Base-by-base conservation (phyloP, 31 red algal species). In the Endocladia muricata region DNA sequence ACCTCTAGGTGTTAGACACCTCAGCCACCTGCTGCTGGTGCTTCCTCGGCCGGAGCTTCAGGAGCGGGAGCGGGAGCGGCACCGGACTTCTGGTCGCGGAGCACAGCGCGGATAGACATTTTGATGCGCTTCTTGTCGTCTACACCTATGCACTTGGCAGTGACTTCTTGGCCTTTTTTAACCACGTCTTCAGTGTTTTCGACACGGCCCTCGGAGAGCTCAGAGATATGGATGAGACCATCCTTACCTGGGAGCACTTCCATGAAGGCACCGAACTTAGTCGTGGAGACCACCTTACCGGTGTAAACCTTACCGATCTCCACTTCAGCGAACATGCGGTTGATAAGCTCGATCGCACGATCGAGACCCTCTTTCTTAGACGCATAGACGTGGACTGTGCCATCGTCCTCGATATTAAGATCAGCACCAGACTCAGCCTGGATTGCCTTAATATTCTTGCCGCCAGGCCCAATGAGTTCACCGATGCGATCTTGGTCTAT, bases 241-340 rank as follows among this genome's bases (percentile, higher is more conserved):
- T 98, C 95, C 31, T 91, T 92, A 19, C 86, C 86, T n/a, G 41
- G 58, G 1, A 73, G 66, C 58, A 98, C 52, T 55, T 91, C 68
- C 23, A 98, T 78, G 81, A 84, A 98, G 56, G 88, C 88, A 1
- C 95, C 95, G 88, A 98, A 98, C 42, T 79, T 79, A 59, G 94
- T 41, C 65, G 92, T 71, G 54, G 87, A 88, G 3, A 64, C 81
- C 22, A 96, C 76, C 9, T 39, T 66, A 35, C 93, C 93, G 35
- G 57, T 70, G 23, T 76, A 17, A 2, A 51, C 37, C 13, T 48
- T 77, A 2, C 91, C 86, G 43, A 89, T 55, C 1, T 94, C 89
- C 38, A 94, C 33, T 9, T 80, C 69, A 2, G 58, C 52, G 15
- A 68, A 71, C 32, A 84, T 25, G 15, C 36, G 57, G n/a, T 66